Conservation (phyloP, 345 rosid species). For the Melaleuca quinquenervia region DNA sequence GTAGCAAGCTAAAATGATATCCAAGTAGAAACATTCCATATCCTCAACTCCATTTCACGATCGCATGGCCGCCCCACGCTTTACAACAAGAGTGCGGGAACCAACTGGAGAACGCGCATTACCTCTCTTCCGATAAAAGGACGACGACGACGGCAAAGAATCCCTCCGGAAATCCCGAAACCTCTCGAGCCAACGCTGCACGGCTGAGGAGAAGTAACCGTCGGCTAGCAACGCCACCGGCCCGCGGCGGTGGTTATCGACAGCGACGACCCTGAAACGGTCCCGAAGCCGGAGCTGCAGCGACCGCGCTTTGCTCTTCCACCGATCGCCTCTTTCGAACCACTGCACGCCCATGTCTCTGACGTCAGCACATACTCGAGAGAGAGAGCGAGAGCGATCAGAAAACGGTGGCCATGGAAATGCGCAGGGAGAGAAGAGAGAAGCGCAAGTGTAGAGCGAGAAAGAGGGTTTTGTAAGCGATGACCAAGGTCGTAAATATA, state of each 20-base stretch:
- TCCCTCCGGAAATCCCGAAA: conserved; percentile 69
- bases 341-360: conserved; percentile 37
- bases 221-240: conserved; percentile 30
- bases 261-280: conserved; percentile 74
- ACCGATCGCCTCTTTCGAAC: conserved; percentile 60
- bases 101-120: not conserved
- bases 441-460: not conserved
- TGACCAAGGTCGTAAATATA: not conserved
- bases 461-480: not conserved
- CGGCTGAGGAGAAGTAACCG: conserved; percentile 46
- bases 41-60: not conserved
- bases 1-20: not conserved
- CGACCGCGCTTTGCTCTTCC: conserved; percentile 59
- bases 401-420: not conserved
- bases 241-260: conserved; percentile 34
- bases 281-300: conserved; percentile 66
- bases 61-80: not conserved
- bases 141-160: conserved; percentile 66
- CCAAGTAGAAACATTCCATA: not conserved
- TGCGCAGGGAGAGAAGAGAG: not conserved
- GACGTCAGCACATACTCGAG: not conserved
- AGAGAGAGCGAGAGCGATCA: not conserved
- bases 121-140: conserved; percentile 78
- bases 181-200: conserved; percentile 52
- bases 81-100: not conserved